phyloP scores from a whole-genome alignment of 192 early-diverging fungal genomes.

The Rhizophagus sp. region DNA sequence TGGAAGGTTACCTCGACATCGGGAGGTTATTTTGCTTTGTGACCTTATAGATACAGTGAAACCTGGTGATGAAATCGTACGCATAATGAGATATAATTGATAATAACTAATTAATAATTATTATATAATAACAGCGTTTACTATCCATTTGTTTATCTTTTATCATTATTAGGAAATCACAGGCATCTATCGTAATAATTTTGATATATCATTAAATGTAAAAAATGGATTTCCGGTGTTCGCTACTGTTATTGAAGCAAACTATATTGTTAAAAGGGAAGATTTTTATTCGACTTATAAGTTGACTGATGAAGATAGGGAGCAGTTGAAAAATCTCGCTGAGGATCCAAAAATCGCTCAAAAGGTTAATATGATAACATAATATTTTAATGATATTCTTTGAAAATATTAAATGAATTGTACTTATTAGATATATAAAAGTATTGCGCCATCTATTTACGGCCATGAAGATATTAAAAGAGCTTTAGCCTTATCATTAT shows the following conservation, averaged over 20 bases:
- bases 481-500: constrained; percentile 89
- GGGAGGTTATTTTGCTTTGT: constrained; percentile 92
- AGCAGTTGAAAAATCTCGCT: constrained; percentile 69
- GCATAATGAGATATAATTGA: not conserved
- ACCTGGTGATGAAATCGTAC: constrained; percentile 93
- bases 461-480: constrained; percentile 98
- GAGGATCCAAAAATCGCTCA: constrained; percentile 79
- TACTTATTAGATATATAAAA: constrained; percentile 73
- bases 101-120: too few relatives aligned
- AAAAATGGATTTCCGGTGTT: constrained; percentile 98
- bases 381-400: not conserved
- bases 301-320: constrained; percentile 90
- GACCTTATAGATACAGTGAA: constrained; percentile 95
- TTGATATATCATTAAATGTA: constrained; percentile 83
- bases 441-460: constrained; percentile 98
- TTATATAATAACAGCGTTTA: too few relatives aligned
- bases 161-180: constrained; percentile 66
- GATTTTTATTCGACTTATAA: constrained; percentile 86
- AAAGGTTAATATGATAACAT: constrained; percentile 51
- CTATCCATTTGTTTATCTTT: not conserved
- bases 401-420: not conserved
- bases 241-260: constrained; percentile 94
- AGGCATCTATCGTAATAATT: constrained; percentile 94
- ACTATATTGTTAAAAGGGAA: constrained; percentile 87
- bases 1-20: constrained; percentile 90